phyloP scores from a whole-genome alignment of 345 rosid genomes.

The Eucalyptus globulus region DNA sequence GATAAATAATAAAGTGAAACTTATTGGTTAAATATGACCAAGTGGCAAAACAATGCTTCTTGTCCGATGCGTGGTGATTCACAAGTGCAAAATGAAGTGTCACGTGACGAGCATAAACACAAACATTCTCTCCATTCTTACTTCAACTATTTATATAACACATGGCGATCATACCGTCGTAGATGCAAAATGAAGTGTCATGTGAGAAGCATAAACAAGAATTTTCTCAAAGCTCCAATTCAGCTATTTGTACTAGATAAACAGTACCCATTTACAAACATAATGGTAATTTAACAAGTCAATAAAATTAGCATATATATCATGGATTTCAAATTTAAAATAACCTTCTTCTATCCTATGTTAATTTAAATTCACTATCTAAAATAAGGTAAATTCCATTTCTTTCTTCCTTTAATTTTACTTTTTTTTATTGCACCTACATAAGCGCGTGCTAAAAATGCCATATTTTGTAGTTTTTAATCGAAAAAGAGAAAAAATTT shows the following conservation, averaged over 20 bases:
- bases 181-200: background rate
- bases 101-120: background rate
- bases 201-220: background rate
- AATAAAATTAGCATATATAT: background rate
- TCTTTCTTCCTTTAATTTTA: background rate
- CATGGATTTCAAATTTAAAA: background rate
- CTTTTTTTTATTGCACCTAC: background rate
- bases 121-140: background rate
- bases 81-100: background rate
- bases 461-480: background rate
- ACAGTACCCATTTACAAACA: accelerated
- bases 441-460: background rate
- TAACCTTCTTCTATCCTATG: background rate
- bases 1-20: too few relatives aligned
- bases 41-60: background rate
- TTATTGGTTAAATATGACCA: background rate
- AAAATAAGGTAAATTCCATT: background rate
- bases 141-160: background rate
- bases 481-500: too few relatives aligned
- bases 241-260: background rate
- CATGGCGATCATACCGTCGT: background rate
- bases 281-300: background rate
- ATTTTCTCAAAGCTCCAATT: background rate
- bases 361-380: background rate
- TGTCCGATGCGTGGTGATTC: accelerated